Evolutionary conservation across 352 stramenopile genomes (phyloP).

Genomic region (Phytophthora rubi): DNA sequence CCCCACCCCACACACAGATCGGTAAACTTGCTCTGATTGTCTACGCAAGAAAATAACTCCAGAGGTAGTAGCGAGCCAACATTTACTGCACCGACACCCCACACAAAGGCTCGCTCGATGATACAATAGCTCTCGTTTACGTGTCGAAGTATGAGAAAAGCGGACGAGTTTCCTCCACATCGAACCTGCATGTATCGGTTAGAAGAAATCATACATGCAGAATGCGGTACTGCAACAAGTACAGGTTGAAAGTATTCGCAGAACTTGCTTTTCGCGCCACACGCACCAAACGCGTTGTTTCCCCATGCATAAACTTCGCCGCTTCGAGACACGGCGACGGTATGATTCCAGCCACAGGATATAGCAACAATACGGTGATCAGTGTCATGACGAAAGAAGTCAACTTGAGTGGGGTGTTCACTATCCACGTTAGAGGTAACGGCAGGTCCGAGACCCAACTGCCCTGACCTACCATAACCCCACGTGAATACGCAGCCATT

Average conservation of each 20-base stretch:
- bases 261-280: conserved; percentile 53
- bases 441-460: conserved; percentile 44
- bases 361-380: conserved; percentile 27
- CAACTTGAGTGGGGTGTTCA: conserved; percentile 24
- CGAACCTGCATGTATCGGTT: conserved; percentile 3
- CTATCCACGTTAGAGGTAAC: conserved; percentile 15
- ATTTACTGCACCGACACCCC: conserved; percentile 31
- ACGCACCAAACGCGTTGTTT: conserved; percentile 45
- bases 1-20: conserved; percentile 4
- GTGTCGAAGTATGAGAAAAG: conserved; percentile 3
- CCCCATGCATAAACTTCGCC: conserved; percentile 44
- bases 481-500: conserved; percentile 45
- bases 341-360: conserved; percentile 48
- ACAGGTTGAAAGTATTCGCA: conserved; percentile 51
- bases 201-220: neutral
- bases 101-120: conserved; percentile 25
- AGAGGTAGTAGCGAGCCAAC: conserved; percentile 13
- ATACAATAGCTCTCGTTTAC: neutral
- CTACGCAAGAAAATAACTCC: conserved; percentile 14
- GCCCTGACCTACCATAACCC: conserved; percentile 37
- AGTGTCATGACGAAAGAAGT: conserved; percentile 31
- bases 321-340: conserved; percentile 32
- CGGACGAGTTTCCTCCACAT: conserved; percentile 37
- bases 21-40: conserved; percentile 1
- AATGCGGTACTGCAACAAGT: conserved; percentile 32